Conservation (phyloP, 805 yeast genomes). For the Candida caryicola region DNA sequence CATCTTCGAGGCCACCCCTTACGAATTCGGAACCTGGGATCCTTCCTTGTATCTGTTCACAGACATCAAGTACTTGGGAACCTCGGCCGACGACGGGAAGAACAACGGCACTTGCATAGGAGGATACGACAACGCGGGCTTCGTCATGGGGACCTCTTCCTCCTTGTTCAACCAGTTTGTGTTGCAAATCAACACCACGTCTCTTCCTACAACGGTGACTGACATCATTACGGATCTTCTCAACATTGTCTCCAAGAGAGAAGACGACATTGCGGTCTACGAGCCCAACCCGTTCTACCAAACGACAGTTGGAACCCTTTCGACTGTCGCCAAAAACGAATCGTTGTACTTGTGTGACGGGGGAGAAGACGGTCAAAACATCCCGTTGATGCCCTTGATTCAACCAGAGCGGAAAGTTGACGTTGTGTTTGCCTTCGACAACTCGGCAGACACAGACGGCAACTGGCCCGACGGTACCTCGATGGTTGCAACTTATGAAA, state of each 20-base stretch:
- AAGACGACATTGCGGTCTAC: slow-evolving; percentile 28
- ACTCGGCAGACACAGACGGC: slow-evolving; percentile 59
- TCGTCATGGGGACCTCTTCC: slow-evolving; percentile 24
- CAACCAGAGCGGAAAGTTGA: slow-evolving; percentile 63
- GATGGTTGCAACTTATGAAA: slow-evolving; percentile 50
- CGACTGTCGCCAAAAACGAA: slow-evolving; percentile 37
- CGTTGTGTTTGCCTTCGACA: slow-evolving; percentile 62
- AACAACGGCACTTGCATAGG: slow-evolving; percentile 18
- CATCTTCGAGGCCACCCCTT: slow-evolving; percentile 25
- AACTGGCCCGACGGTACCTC: slow-evolving; percentile 71
- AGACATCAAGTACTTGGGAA: slow-evolving; percentile 24
- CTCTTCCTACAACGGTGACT: slow-evolving; percentile 16
- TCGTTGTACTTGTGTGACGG: slow-evolving; percentile 68
- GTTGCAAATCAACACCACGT: slow-evolving; percentile 16
- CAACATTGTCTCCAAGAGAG: slow-evolving; percentile 40
- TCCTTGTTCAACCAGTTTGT: slow-evolving; percentile 25
- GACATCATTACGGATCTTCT: slow-evolving; percentile 22
- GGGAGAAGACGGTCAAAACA: slow-evolving; percentile 72
- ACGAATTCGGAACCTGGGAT: slow-evolving; percentile 29
- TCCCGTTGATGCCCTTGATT: slow-evolving; percentile 64
- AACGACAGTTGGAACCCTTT: slow-evolving; percentile 27
- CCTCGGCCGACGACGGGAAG: slow-evolving; percentile 17
- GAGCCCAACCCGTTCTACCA: slow-evolving; percentile 42
- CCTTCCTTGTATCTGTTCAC: slow-evolving; percentile 23
- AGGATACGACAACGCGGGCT: slow-evolving; percentile 28